Percentiles rank a stretch among this genome's conserved stretches.
Evolutionary conservation across 208 protist species (phyloP).

Genomic region (Trypanosoma melophagium): DNA sequence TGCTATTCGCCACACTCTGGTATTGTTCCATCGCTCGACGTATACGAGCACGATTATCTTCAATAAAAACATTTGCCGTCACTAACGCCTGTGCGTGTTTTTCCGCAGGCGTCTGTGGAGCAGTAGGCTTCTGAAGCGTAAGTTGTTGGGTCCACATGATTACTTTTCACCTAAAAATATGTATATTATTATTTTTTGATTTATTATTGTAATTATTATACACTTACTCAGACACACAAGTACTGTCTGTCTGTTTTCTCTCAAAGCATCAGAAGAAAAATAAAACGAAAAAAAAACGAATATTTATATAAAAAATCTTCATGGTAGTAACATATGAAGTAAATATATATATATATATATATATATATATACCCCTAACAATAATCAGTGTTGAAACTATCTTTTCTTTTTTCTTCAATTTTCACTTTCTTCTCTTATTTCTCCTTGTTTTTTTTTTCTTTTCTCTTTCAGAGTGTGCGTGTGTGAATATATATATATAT

Average conservation of each 20-base stretch:
- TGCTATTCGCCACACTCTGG: constrained; percentile 63
- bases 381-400: too few relatives aligned
- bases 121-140: constrained; percentile 28
- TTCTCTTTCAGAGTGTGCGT: background rate
- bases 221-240: constrained; percentile 1
- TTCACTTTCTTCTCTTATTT: background rate
- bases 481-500: constrained; percentile 7
- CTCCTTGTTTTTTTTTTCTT: background rate
- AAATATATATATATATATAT: too few relatives aligned
- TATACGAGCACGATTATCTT: constrained; percentile 62
- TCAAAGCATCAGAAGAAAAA: too few relatives aligned
- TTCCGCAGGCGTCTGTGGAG: constrained; percentile 54
- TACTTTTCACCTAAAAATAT: background rate
- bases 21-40: constrained; percentile 55
- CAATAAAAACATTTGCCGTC: constrained; percentile 72
- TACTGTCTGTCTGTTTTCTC: too few relatives aligned
- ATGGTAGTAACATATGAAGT: too few relatives aligned
- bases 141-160: constrained; percentile 29
- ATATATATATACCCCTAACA: too few relatives aligned
- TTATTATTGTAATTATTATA: background rate
- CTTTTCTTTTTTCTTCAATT: background rate
- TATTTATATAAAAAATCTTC: too few relatives aligned
- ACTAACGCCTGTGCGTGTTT: constrained; percentile 70
- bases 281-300: too few relatives aligned
- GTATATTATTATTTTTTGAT: background rate